Conservation (phyloP, 192 early-diverging fungal species). For the Coemansia sp. region DNA sequence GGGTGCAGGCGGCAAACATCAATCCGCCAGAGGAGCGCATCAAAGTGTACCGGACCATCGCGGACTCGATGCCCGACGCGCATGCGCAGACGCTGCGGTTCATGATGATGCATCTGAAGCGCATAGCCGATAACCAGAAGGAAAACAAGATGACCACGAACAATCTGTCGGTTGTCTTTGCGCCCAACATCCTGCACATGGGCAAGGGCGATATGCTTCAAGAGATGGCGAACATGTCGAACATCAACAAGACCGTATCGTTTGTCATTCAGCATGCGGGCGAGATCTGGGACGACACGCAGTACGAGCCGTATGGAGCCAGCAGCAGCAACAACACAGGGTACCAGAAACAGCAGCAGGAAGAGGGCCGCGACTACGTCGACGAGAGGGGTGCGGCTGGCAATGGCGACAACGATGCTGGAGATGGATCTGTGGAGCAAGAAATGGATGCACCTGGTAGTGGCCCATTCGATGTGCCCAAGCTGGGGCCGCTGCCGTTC, state of each 20-base stretch:
- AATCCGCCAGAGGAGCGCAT: conserved; percentile 33
- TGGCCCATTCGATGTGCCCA: neutral
- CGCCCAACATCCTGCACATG: conserved; percentile 79
- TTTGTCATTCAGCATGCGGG: conserved; percentile 67
- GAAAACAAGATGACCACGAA: conserved; percentile 90
- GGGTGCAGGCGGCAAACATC: conserved; percentile 61
- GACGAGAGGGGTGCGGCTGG: neutral
- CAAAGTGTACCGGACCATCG: conserved; percentile 45
- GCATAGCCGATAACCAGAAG: conserved; percentile 60
- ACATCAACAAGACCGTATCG: conserved; percentile 72
- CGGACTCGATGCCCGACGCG: conserved; percentile 61
- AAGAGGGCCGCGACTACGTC: neutral
- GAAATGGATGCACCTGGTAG: neutral
- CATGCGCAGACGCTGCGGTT: conserved; percentile 66
- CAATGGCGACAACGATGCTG: neutral
- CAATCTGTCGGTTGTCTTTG: conserved; percentile 95
- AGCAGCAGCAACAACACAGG: no score
- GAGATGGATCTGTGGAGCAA: neutral
- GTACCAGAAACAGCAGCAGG: neutral
- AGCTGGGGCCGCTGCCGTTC: neutral
- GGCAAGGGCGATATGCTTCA: conserved; percentile 55
- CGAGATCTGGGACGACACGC: conserved; percentile 41
- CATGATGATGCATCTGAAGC: conserved; percentile 67
- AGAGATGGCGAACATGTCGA: conserved; percentile 75
- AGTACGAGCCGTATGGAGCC: neutral